phyloP scores from a whole-genome alignment of 306 rosid species.

The Mimosa bimucronata region DNA sequence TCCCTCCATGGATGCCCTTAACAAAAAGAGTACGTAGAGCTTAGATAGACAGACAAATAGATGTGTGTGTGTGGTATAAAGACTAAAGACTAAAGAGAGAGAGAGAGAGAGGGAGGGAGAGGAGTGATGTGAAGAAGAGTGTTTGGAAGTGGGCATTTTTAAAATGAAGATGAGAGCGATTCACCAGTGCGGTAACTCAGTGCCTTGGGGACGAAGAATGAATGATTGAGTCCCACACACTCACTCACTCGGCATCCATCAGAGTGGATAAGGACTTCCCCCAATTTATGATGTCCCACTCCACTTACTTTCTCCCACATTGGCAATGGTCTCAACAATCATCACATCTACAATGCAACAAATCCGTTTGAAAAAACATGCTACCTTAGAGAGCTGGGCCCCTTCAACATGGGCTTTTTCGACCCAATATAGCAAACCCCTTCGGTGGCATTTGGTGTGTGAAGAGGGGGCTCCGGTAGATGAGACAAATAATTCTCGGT shows the following conservation, averaged over 20 bases:
- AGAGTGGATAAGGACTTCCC: too few relatives aligned
- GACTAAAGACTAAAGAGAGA: too few relatives aligned
- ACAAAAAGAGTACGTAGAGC: not conserved
- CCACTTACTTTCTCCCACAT: not conserved
- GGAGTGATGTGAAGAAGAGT: not conserved
- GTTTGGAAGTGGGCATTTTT: not conserved
- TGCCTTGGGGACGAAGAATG: constrained; percentile 32
- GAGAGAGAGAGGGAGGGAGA: not conserved
- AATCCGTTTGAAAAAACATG: too few relatives aligned
- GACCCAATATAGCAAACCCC: not conserved
- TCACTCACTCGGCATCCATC: too few relatives aligned
- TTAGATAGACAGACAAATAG: not conserved
- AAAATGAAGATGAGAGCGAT: not conserved
- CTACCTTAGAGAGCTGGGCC: not conserved
- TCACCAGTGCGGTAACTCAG: not conserved
- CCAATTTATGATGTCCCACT: not conserved
- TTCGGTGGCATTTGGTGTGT: not conserved
- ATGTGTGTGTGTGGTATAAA: too few relatives aligned
- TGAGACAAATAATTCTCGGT: too few relatives aligned
- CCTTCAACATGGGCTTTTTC: not conserved
- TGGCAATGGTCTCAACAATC: too few relatives aligned
- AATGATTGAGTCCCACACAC: not conserved
- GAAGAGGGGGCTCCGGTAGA: too few relatives aligned
- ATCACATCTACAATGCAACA: too few relatives aligned
- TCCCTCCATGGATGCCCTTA: not conserved